phyloP scores from a whole-genome alignment of 768 basidiomycete species.

The Tremella yokohamensis region DNA sequence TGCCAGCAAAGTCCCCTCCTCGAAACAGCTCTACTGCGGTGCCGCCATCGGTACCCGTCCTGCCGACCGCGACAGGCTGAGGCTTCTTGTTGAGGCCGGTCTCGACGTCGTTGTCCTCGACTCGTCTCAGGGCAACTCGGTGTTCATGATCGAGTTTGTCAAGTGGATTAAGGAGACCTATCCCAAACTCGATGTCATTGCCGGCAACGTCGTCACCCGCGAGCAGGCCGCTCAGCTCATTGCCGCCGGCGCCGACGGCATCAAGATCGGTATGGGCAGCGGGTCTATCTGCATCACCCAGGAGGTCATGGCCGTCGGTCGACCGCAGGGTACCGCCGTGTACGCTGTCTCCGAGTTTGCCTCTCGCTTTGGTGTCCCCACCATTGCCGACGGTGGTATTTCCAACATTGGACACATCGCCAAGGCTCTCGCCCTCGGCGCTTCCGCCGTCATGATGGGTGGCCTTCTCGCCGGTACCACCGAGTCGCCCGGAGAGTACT shows the following conservation, averaged over 20 bases:
- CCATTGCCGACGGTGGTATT: constrained; percentile 94
- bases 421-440: constrained; percentile 90
- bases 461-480: constrained; percentile 90
- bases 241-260: constrained; percentile 88
- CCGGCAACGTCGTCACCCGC: constrained; percentile 95
- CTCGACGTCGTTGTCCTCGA: constrained; percentile 93
- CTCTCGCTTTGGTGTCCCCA: constrained; percentile 81
- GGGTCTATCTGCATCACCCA: constrained; percentile 99
- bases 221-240: constrained; percentile 95
- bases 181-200: constrained; percentile 86
- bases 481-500: constrained; percentile 97
- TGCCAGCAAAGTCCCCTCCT: constrained; percentile 82
- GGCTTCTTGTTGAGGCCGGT: constrained; percentile 83
- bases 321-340: constrained; percentile 98
- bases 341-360: constrained; percentile 92
- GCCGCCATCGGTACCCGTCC: constrained; percentile 92
- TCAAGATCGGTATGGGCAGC: constrained; percentile 95
- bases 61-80: constrained; percentile 77
- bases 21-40: constrained; percentile 93
- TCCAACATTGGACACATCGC: constrained; percentile 95
- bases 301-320: constrained; percentile 97
- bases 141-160: constrained; percentile 92
- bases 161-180: constrained; percentile 82
- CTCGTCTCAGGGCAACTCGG: constrained; percentile 93
- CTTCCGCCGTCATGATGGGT: constrained; percentile 98